Evolutionary conservation across 2,329 filamentous ascomycete genomes (phyloP).

Genomic region (Pleurostoma richardsiae): DNA sequence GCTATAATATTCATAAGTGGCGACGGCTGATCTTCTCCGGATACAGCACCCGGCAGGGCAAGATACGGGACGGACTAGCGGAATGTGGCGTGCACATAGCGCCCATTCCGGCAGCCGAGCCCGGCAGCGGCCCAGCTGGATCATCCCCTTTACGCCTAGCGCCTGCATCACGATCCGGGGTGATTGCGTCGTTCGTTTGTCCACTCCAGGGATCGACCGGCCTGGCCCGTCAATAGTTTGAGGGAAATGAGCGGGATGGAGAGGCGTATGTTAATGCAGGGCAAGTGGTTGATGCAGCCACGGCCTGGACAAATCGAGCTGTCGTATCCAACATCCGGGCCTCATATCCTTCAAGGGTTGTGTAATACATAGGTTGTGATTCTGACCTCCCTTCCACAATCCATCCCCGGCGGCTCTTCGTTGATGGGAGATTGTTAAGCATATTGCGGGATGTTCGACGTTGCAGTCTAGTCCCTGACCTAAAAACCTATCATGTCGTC

Average conservation of each 20-base stretch:
- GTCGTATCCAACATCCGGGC: not conserved
- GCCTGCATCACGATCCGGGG: not conserved
- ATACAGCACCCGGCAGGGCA: no score
- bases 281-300: not conserved
- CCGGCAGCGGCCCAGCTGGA: not conserved
- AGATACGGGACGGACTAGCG: no score
- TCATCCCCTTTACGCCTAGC: not conserved
- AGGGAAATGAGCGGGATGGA: not conserved
- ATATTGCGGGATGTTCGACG: no score
- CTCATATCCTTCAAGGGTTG: not conserved
- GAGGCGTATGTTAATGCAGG: not conserved
- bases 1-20: no score
- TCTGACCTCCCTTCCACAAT: not conserved
- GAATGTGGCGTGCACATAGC: not conserved
- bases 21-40: no score
- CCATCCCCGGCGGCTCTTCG: not conserved
- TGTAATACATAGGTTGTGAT: not conserved
- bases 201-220: not conserved
- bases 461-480: not conserved
- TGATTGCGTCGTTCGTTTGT: not conserved
- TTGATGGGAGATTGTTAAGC: no score
- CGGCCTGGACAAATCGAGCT: not conserved
- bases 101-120: not conserved
- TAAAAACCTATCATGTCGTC: constrained; percentile 12
- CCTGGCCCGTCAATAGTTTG: not conserved